Evolutionary conservation across 352 stramenopile genomes (phyloP).

Genomic region (Pythium aristosporum): DNA sequence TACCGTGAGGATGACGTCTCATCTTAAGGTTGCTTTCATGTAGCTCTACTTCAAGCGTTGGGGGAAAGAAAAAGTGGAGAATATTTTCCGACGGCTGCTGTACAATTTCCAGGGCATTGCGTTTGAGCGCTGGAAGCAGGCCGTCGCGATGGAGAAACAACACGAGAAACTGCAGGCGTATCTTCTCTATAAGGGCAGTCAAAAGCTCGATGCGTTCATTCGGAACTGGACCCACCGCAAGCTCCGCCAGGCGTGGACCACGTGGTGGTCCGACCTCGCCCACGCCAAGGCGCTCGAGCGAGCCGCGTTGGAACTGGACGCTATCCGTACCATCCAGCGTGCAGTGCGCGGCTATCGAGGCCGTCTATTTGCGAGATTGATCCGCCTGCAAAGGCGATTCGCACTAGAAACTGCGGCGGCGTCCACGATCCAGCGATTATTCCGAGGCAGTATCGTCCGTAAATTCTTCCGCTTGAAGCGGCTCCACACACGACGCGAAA

Average conservation of each 20-base stretch:
- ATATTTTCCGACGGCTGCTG: constrained; percentile 67
- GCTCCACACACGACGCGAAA: constrained; percentile 36
- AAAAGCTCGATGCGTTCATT: constrained; percentile 71
- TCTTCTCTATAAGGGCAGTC: constrained; percentile 76
- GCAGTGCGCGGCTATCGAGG: constrained; percentile 52
- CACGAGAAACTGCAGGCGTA: constrained; percentile 73
- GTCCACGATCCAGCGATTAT: constrained; percentile 57
- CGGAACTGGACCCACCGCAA: constrained; percentile 72
- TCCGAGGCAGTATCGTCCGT: constrained; percentile 53
- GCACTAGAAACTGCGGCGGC: constrained; percentile 40
- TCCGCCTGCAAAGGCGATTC: constrained; percentile 45
- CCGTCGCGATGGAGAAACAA: constrained; percentile 57
- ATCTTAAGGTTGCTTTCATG: not conserved
- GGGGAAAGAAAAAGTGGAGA: constrained; percentile 74
- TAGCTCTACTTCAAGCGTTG: constrained; percentile 81
- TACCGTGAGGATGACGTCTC: not conserved
- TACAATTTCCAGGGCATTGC: constrained; percentile 67
- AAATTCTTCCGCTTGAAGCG: constrained; percentile 66
- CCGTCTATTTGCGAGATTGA: constrained; percentile 42
- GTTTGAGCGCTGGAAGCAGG: constrained; percentile 56
- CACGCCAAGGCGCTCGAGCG: constrained; percentile 54
- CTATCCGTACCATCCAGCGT: constrained; percentile 60
- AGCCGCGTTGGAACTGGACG: constrained; percentile 42
- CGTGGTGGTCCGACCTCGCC: constrained; percentile 61
- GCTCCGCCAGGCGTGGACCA: constrained; percentile 61